Evolutionary conservation across 2,329 filamentous ascomycete species (phyloP), one percentile per base, ranked within the genome.

Genomic region (Didymella exigua): DNA sequence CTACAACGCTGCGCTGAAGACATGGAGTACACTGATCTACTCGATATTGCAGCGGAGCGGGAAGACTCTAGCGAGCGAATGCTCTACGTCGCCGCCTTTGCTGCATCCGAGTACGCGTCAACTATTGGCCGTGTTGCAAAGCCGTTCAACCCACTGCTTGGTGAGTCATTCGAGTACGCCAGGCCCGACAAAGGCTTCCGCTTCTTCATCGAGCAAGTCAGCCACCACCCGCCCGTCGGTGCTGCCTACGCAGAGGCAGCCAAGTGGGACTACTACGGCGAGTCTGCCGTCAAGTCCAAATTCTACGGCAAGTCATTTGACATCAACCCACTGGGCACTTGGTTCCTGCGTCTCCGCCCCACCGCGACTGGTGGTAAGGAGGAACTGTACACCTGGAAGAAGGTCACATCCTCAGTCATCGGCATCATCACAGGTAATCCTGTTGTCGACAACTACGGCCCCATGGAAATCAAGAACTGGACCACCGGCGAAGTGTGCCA

Each of bases 231-330:
- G 26, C 95, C 95, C 0, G 84, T 99, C 66, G 93, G 95, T 62
- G 95, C 96, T 16, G 93, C 92, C 0, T 95, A 89, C 82, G 93
- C 93, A 8, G 95, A 99, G 76, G 89, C 91, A 4, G 86, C 93
- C 13, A 91, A 89, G 67, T 99, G 95, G 95, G 93, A 93, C 50
- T 99, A 99, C 79, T 98, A 90, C 81, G 95, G 95, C 58, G 95
- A 99, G 77, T 96, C 92, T 24, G 89, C 91, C 9, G 92, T 98
- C 57, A 93, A 91, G 76, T 96, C 93, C 36, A 97, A 96, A 75
- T 99, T 99, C 73, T 96, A 96, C 70, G 95, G 95, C 65, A 96
- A 93, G 72, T 96, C 93, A 0, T 98, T 99, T 71, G 95, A 99
- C 67, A 92, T 98, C 75, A 96, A 97, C 69, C 93, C 91, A 3